Percentiles rank a stretch among this genome's conserved stretches.
phyloP scores from a whole-genome alignment of 1,139 yeast genomes.

The Yamadazyma sp. region DNA sequence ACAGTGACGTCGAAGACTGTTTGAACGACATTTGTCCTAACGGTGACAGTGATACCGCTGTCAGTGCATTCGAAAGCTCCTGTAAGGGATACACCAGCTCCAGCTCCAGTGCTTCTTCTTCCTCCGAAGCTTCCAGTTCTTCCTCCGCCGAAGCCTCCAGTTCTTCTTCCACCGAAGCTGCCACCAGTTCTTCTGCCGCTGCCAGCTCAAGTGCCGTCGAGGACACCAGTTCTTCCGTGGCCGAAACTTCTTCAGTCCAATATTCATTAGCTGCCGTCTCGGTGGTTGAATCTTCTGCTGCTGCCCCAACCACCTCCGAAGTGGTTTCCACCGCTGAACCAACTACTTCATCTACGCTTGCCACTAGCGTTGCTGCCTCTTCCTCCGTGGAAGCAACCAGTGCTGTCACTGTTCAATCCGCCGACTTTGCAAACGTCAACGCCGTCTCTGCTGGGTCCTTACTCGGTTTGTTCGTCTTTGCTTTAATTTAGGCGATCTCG shows the following conservation, averaged over 20 bases:
- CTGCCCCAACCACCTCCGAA: slow-evolving; percentile 8
- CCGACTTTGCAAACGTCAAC: slow-evolving; percentile 22
- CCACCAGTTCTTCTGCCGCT: slow-evolving; percentile 11
- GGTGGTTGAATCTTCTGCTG: not conserved
- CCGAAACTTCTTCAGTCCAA: not conserved
- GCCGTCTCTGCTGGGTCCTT: slow-evolving; percentile 47
- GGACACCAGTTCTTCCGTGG: slow-evolving; percentile 18
- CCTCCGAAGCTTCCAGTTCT: slow-evolving; percentile 24
- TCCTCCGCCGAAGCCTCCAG: slow-evolving; percentile 28
- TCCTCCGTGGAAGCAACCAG: slow-evolving; percentile 18
- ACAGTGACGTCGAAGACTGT: slow-evolving; percentile 55
- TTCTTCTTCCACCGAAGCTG: not conserved
- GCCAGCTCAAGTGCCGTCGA: slow-evolving; percentile 26
- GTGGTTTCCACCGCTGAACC: slow-evolving; percentile 11
- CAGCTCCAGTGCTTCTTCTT: slow-evolving; percentile 20
- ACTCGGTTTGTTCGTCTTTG: slow-evolving; percentile 51
- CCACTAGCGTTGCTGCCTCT: too few relatives aligned
- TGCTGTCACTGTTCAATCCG: slow-evolving; percentile 14
- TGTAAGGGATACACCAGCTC: slow-evolving; percentile 43
- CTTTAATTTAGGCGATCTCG: slow-evolving; percentile 35
- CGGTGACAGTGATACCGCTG: slow-evolving; percentile 57
- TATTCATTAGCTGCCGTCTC: not conserved
- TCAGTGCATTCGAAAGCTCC: slow-evolving; percentile 51
- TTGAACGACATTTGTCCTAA: slow-evolving; percentile 65
- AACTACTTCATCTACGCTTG: too few relatives aligned